Conservation (phyloP, 139 green algal species). For the Closterium sp. region DNA sequence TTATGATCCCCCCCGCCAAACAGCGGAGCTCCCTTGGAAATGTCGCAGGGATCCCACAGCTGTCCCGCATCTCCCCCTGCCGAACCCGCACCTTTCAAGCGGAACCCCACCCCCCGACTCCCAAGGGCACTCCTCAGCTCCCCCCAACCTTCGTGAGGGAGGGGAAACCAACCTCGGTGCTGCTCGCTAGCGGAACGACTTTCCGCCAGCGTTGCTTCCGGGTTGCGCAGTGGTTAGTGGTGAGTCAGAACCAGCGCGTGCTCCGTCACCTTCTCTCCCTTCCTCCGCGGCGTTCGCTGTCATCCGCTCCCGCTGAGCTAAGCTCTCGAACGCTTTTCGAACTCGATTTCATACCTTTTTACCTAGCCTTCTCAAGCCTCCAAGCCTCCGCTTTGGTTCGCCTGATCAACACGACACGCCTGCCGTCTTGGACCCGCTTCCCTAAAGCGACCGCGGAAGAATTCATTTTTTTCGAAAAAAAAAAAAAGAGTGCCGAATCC, state of each 20-base stretch:
- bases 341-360: neutral
- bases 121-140: too few relatives aligned
- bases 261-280: neutral
- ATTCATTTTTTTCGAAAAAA: neutral
- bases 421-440: neutral
- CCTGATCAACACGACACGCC: neutral
- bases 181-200: too few relatives aligned
- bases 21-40: too few relatives aligned
- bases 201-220: neutral
- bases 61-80: too few relatives aligned
- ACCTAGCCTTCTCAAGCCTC: neutral
- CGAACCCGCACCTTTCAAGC: too few relatives aligned
- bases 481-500: neutral
- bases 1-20: too few relatives aligned
- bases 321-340: neutral
- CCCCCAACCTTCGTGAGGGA: too few relatives aligned
- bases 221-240: neutral
- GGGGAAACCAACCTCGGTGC: too few relatives aligned
- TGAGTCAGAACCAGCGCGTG: neutral
- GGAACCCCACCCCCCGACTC: too few relatives aligned
- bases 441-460: neutral
- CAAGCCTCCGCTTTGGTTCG: neutral
- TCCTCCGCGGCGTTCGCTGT: neutral
- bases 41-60: too few relatives aligned
- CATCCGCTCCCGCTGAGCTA: neutral